Evolutionary conservation across 75 land plant species (phyloP).

Genomic region (Adiantum capillusveneris): DNA sequence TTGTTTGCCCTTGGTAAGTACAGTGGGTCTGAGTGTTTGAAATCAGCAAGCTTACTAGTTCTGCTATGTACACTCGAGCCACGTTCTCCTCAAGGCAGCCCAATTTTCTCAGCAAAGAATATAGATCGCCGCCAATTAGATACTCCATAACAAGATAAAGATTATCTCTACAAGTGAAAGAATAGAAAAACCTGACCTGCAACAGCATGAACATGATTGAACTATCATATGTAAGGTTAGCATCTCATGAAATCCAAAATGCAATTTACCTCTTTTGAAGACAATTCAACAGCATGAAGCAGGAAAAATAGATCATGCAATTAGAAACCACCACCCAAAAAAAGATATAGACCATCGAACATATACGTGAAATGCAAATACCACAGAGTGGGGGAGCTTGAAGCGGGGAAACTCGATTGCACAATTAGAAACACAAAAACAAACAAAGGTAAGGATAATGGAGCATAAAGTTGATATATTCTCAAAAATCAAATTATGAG

Average conservation of each 20-base stretch:
- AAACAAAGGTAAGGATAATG: not conserved
- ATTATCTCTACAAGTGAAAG: slow-evolving; percentile 95
- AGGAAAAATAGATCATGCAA: too few species aligned
- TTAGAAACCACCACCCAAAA: too few species aligned
- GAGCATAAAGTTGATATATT: not conserved
- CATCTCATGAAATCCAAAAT: not conserved
- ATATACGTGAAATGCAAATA: too few species aligned
- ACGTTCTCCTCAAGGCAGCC: slow-evolving; percentile 96
- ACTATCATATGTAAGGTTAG: not conserved
- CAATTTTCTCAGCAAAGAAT: slow-evolving; percentile 86
- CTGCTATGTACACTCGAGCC: slow-evolving; percentile 95
- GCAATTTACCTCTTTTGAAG: not conserved
- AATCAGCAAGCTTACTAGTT: slow-evolving; percentile 56
- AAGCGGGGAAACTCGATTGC: not conserved
- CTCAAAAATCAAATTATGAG: too few species aligned
- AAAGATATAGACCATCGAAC: too few species aligned
- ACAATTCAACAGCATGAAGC: not conserved
- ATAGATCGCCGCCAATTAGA: slow-evolving; percentile 94
- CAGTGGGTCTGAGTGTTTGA: not conserved
- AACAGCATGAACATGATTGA: not conserved
- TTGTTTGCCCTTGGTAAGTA: too few species aligned
- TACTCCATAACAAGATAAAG: slow-evolving; percentile 99
- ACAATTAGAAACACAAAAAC: not conserved
- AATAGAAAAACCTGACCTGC: slow-evolving; percentile 98
- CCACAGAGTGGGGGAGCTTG: not conserved